Conservation (phyloP, 495 filamentous ascomycete genomes). For the Jackrogersella minutella region DNA sequence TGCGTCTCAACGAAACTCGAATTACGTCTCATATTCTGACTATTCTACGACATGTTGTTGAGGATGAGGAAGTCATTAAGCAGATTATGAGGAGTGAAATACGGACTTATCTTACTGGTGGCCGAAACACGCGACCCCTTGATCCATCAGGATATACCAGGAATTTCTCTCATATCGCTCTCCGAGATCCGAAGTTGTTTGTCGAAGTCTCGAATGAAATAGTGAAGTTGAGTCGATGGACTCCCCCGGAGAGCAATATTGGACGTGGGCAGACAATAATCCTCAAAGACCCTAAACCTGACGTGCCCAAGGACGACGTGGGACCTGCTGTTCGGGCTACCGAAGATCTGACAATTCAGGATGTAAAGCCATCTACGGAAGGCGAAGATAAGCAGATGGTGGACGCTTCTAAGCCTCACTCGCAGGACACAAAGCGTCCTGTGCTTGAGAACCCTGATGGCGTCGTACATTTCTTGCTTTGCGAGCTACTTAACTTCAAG, state of each 20-base stretch:
- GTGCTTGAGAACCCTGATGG: conserved; percentile 93
- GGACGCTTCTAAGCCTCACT: conserved; percentile 66
- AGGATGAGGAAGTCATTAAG: conserved; percentile 89
- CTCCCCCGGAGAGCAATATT: conserved; percentile 52
- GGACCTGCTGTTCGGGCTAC: conserved; percentile 60
- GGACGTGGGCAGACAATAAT: conserved; percentile 51
- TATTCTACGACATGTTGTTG: conserved; percentile 89
- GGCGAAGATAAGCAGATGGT: conserved; percentile 60
- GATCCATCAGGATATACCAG: conserved; percentile 79
- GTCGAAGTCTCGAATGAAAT: conserved; percentile 91
- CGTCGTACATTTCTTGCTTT: conserved; percentile 95
- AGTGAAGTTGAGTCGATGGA: conserved; percentile 74
- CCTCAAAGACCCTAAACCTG: conserved; percentile 47
- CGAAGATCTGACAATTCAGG: conserved; percentile 60
- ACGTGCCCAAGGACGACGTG: conserved; percentile 50
- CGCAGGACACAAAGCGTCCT: conserved; percentile 77
- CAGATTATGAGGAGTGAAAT: conserved; percentile 96
- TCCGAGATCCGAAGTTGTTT: conserved; percentile 87
- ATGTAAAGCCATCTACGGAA: conserved; percentile 63
- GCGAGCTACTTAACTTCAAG: conserved; percentile 88
- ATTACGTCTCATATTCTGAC: conserved; percentile 72
- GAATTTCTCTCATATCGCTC: conserved; percentile 79
- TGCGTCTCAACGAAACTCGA: conserved; percentile 73
- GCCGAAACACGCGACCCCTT: conserved; percentile 68
- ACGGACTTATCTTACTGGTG: conserved; percentile 66